Evolutionary conservation across 73 alveolate genomes (phyloP).

Genomic region (Effrenium voratum): DNA sequence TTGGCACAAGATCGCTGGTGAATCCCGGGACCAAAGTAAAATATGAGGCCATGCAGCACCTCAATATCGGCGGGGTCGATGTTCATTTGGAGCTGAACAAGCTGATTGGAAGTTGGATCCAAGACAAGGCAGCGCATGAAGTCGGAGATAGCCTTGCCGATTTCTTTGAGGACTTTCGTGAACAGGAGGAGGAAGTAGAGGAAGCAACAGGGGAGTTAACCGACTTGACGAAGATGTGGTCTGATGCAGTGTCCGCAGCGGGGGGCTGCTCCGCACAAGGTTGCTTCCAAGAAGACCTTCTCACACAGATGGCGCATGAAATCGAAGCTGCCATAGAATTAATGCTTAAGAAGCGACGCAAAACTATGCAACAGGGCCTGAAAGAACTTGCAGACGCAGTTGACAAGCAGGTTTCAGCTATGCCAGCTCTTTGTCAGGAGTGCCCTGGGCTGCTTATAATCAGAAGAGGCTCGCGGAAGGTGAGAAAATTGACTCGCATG

Average conservation of each 20-base stretch:
- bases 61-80: conserved; percentile 56
- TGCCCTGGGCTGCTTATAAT: conserved; percentile 2
- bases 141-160: conserved; percentile 60
- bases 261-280: conserved; percentile 33
- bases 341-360: conserved; percentile 82
- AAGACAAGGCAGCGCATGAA: conserved; percentile 47
- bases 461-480: conserved; percentile 36
- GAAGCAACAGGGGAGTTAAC: neutral
- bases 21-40: conserved; percentile 82
- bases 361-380: conserved; percentile 92
- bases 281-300: conserved; percentile 31
- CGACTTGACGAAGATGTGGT: conserved; percentile 14
- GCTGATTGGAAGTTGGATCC: conserved; percentile 52
- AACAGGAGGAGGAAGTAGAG: conserved; percentile 52
- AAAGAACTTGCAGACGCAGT: conserved; percentile 45
- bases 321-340: conserved; percentile 41
- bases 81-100: conserved; percentile 80
- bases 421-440: neutral
- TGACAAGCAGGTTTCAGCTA: neutral
- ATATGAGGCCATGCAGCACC: conserved; percentile 71
- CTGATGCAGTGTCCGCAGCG: conserved; percentile 50
- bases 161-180: conserved; percentile 65
- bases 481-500: conserved; percentile 26
- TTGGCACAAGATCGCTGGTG: conserved; percentile 72
- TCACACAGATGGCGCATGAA: conserved; percentile 4